Evolutionary conservation across 2,329 filamentous ascomycete genomes (phyloP), one percentile per base, ranked within the genome.

Genomic region (Alternaria viburni): DNA sequence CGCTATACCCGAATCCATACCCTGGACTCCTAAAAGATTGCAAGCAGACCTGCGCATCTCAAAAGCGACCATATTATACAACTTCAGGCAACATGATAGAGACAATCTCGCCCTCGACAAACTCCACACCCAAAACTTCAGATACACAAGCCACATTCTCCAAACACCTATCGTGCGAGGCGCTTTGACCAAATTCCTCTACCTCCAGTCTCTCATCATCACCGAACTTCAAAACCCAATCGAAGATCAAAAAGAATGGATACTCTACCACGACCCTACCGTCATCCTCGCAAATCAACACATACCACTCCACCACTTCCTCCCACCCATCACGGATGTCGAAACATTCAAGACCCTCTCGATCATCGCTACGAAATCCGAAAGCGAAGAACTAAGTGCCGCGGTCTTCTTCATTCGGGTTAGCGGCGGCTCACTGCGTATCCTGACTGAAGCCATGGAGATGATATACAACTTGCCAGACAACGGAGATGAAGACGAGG

Each of bases 141-240:
- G n/a, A n/a, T 82, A 82, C 46, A 71, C 70, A n/a, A 76, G 78
- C 69, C 60, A 74, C 45, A 71, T 81, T 4, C 67, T 82, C 32
- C 68, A 76, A 28, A 66, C 76, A 28, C 66, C 72, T 17, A 73
- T 81, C 13, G 69, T 73, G 2, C 70, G 67, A 11, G 80, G 79
- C 3, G 78, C 73, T 54, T 77, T 77, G 72, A 80, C 80, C 62
- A 80, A 80, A 49, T 70, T 75, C 25, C 66, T 68, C 15, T 79
- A 76, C 59, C 46, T 77, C 21, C 65, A 73, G 47, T 52, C 58
- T 3, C 57, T 74, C 17, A 63, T 79, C 17, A 66, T 71, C 8
- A 52, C 69, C 28, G 76, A 79, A 47, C 49, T 79, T 49, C 62
- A 49, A 44, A 26, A 58, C 1, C 21, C 46, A 7, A 9, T 51